Evolutionary conservation across 2,329 filamentous ascomycete species (phyloP), one percentile per base, ranked within the genome.

Genomic region (Trichothecium sympodiale): DNA sequence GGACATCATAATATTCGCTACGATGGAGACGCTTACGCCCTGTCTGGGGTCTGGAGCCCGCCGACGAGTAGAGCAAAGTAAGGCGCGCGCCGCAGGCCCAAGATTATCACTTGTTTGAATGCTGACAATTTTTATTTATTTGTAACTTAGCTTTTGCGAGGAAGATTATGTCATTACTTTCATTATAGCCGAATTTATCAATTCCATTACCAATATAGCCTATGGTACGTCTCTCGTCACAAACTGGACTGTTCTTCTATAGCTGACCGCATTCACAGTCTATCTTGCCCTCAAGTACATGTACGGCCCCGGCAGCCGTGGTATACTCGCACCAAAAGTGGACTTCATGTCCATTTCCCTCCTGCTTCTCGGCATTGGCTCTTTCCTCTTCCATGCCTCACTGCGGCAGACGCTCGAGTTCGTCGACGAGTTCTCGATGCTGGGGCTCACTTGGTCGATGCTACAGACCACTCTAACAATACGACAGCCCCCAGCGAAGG

Each of bases 351-450:
- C 64, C 16, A 10, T 57, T 17, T 54, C 59, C 5, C 56, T 66
- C 20, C 42, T 66, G 25, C 29, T 55, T 6, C 54, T 67, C 25
- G 64, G 65, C 35, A 34, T 65, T 29, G 52, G 52, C 17, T 69
- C 64, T 1, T 57, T 60, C 33, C 34, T 57, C 9, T 69, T 62
- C 45, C 65, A 69, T 43, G 63, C 62, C 23, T 59, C 60, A 7
- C 54, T 68, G 14, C 62, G 55, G 35, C 60, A 63, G 33, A 47
- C 47, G 2, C 48, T 62, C 5, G 58, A 68, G 42, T 65, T 64
- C 39, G 62, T 61, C 42, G 73, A 77, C 43, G 72, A 77, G 44
- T 54, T 76, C n/a, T 67, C 69, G 36, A 76, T 75, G 72, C 61
- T 75, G 20, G 52, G 69, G 10, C 60, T 74, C 4, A 62, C 61